Conservation (phyloP, 2,329 filamentous ascomycete genomes). For the Fusarium sp. region DNA sequence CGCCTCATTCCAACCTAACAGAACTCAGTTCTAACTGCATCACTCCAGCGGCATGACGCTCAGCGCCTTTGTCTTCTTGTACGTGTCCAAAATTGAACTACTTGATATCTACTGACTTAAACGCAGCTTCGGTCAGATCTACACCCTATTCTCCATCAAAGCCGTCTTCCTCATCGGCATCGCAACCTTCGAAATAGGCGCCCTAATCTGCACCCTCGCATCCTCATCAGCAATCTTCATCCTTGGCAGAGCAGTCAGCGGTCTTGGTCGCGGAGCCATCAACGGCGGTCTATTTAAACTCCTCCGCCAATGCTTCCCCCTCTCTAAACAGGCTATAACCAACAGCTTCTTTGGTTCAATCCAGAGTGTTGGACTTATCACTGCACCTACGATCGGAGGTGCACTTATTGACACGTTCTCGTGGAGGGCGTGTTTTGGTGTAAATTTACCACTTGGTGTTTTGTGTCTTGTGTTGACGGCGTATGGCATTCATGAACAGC, state of each 20-base stretch:
- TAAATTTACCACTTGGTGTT: slow-evolving; percentile 39
- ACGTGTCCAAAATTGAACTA: neutral
- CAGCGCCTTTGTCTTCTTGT: slow-evolving; percentile 46
- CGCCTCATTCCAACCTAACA: accelerated
- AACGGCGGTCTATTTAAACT: slow-evolving; percentile 47
- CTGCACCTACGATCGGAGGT: slow-evolving; percentile 42
- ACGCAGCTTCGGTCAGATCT: slow-evolving; percentile 49
- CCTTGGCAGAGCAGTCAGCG: slow-evolving; percentile 55
- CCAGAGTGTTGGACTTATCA: slow-evolving; percentile 39
- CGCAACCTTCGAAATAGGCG: slow-evolving; percentile 51
- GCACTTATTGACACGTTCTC: slow-evolving; percentile 37
- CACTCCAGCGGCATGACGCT: slow-evolving; percentile 40
- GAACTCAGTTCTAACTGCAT: neutral
- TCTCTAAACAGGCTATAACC: slow-evolving; percentile 36
- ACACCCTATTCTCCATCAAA: slow-evolving; percentile 51
- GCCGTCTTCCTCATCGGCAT: slow-evolving; percentile 48
- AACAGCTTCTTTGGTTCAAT: slow-evolving; percentile 40
- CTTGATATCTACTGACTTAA: neutral
- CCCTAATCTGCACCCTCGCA: slow-evolving; percentile 54
- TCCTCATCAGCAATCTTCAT: slow-evolving; percentile 54
- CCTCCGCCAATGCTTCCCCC: slow-evolving; percentile 41
- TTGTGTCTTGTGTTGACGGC: slow-evolving; percentile 33
- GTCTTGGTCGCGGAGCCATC: slow-evolving; percentile 50
- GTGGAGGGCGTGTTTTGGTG: slow-evolving; percentile 46
- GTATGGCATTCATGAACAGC: slow-evolving; percentile 39